Evolutionary conservation across 371 early-diverging fungal species (phyloP), one percentile per base, ranked within the genome.

Genomic region (Fennellomyces sp.): DNA sequence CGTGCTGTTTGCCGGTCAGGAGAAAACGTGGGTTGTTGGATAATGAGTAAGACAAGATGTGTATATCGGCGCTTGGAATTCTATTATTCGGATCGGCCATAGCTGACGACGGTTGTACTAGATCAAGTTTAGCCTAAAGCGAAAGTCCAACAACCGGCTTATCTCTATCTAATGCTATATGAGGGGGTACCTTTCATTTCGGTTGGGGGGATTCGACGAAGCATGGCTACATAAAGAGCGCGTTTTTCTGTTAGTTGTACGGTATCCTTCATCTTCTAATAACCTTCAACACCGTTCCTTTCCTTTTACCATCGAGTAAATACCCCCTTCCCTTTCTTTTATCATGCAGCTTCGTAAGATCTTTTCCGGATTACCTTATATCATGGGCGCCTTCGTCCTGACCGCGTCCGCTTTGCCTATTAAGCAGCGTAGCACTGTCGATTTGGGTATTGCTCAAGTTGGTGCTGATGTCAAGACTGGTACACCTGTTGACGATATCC

Each of bases 291-390:
- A 21, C 35, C 52, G n/a, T 33, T 28, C 52, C 52, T 52, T 52
- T 52, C 52, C 19, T 35, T 50, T 7, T 29, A 36, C n/a, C 52
- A 19, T 42, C 25, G n/a, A n/a, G n/a, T n/a, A n/a, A n/a, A n/a
- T 13, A 42, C 25, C 25, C 45, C 45, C 45, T 42, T 42, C 25
- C 45, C 45, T 25, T 42, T 42, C 45, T 21, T 29, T 17, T 13
- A 52, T n/a, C n/a, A 52, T 60, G 52, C 52, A 30, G 47, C 28
- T 52, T 45, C 39, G 39, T 15, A 51, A 51, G 52, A 13, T 36
- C n/a, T 23, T 49, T 49, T 31, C 52, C 21, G 52, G 52, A 12
- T 23, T 52, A 21, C 35, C 36, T 35, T 52, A 33, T 8, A 52
- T 36, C 29, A 36, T 52, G 52, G 35, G 35, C 35, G 21, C 35